These are phyloP conservation scores for Boletus semigastroideus DNA, from an alignment of 1,284 basidiomycete species.

Conservation along the genomic window DNA sequence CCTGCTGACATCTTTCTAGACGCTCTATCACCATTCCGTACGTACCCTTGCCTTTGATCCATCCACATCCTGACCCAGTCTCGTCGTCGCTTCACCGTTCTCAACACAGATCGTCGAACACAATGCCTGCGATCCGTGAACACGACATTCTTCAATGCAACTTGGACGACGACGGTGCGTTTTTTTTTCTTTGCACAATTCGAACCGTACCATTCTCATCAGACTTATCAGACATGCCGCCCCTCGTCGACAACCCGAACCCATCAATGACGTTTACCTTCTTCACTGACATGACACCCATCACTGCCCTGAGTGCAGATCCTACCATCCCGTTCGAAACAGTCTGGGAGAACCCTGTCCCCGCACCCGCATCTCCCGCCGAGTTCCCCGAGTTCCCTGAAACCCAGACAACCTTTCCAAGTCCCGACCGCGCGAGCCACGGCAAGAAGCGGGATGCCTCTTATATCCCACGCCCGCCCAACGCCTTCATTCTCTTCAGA, in stretches of 20 bases:
- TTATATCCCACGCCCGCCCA: conserved; percentile 89
- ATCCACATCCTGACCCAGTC: conserved; percentile 6
- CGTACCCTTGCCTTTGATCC: conserved; percentile 12
- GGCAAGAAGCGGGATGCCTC: conserved; percentile 49
- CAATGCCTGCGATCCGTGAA: conserved; percentile 30
- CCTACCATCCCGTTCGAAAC: conserved; percentile 37
- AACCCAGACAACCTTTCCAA: conserved; percentile 11
- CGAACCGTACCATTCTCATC: conserved; percentile 11
- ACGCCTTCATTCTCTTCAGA: conserved; percentile 94
- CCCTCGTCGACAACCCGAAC: conserved; percentile 50
- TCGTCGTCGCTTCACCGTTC: background rate
- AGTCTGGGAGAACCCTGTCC: conserved; percentile 30
- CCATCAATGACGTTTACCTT: conserved; percentile 51
- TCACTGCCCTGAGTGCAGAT: conserved; percentile 40
- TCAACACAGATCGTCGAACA: background rate
- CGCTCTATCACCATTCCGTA: conserved; percentile 31
- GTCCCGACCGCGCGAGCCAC: conserved; percentile 36
- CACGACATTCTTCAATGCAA: conserved; percentile 19
- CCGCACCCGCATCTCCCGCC: conserved; percentile 14
- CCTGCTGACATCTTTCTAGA: conserved; percentile 20
- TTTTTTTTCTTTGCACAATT: background rate
- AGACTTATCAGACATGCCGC: conserved; percentile 42
- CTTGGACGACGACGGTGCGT: conserved; percentile 32
- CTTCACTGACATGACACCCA: conserved; percentile 45
- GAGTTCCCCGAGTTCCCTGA: conserved; percentile 25